These are phyloP conservation scores for Fusarium sp. DNA, from an alignment of 2,329 filamentous ascomycete genomes.

Conservation along the genomic window DNA sequence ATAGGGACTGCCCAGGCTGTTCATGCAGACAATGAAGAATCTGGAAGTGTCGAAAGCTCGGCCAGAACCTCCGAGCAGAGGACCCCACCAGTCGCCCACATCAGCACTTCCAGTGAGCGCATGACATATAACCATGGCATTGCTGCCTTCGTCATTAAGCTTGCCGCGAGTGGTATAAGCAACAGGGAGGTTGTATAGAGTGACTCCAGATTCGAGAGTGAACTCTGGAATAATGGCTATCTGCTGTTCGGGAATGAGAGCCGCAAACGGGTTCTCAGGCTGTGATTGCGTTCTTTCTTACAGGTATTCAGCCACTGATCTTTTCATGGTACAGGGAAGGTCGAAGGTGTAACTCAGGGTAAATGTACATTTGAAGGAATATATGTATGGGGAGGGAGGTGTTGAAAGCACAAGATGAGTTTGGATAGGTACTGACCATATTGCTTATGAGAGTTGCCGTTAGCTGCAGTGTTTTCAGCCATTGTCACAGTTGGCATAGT, in stretches of 20 bases:
- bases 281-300: slow-evolving; percentile 73
- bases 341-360: not conserved
- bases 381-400: not conserved
- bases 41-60: slow-evolving; percentile 82
- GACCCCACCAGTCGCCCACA: slow-evolving; percentile 89
- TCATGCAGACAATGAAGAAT: slow-evolving; percentile 88
- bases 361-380: not conserved
- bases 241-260: slow-evolving; percentile 86
- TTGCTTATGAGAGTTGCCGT: slow-evolving; percentile 32
- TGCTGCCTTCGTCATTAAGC: slow-evolving; percentile 66
- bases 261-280: slow-evolving; percentile 89
- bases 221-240: slow-evolving; percentile 89
- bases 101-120: slow-evolving; percentile 86
- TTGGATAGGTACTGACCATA: slow-evolving; percentile 46
- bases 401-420: not conserved
- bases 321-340: slow-evolving; percentile 36
- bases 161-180: slow-evolving; percentile 73
- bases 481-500: slow-evolving; percentile 38
- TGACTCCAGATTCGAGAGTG: slow-evolving; percentile 90
- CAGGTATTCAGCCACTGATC: slow-evolving; percentile 69
- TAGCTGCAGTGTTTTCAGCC: slow-evolving; percentile 35
- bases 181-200: slow-evolving; percentile 77
- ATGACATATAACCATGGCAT: slow-evolving; percentile 82
- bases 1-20: slow-evolving; percentile 85
- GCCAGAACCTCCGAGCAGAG: slow-evolving; percentile 78